Evolutionary conservation across 179 eudicot species (phyloP).

Genomic region (Vitellaria paradoxa): DNA sequence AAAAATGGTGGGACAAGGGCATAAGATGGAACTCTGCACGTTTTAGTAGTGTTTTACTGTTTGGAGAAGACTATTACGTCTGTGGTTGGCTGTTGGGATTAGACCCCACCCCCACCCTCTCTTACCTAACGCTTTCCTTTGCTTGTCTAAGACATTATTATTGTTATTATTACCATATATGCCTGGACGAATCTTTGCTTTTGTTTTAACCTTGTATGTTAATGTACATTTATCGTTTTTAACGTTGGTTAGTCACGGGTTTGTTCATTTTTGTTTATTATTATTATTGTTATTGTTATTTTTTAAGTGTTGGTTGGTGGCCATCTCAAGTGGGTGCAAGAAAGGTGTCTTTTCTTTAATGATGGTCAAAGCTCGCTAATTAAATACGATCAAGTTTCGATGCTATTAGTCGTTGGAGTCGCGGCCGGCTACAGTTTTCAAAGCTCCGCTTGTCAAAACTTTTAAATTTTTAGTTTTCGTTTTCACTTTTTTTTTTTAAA

Average conservation of each 20-base stretch:
- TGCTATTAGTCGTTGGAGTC: too few species aligned
- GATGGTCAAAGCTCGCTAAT: too few species aligned
- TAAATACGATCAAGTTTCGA: too few species aligned
- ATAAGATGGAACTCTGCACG: neutral
- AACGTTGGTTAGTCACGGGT: neutral
- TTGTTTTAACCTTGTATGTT: neutral
- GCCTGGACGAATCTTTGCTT: neutral
- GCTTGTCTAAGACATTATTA: neutral
- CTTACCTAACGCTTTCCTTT: neutral
- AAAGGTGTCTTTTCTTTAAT: too few species aligned
- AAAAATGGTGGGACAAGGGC: too few species aligned
- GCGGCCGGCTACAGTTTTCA: too few species aligned
- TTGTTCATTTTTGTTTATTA: neutral
- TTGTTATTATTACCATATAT: too few species aligned
- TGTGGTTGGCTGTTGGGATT: too few species aligned
- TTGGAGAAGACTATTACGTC: neutral
- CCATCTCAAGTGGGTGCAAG: neutral
- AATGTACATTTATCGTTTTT: neutral
- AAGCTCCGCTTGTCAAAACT: too few species aligned
- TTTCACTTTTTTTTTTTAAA: too few species aligned
- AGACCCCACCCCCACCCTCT: neutral
- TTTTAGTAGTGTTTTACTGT: neutral
- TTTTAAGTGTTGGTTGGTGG: neutral
- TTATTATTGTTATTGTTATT: neutral
- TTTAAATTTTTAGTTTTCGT: too few species aligned